phyloP scores from a whole-genome alignment of 2,329 filamentous ascomycete genomes.

The Beauveria asiatica region DNA sequence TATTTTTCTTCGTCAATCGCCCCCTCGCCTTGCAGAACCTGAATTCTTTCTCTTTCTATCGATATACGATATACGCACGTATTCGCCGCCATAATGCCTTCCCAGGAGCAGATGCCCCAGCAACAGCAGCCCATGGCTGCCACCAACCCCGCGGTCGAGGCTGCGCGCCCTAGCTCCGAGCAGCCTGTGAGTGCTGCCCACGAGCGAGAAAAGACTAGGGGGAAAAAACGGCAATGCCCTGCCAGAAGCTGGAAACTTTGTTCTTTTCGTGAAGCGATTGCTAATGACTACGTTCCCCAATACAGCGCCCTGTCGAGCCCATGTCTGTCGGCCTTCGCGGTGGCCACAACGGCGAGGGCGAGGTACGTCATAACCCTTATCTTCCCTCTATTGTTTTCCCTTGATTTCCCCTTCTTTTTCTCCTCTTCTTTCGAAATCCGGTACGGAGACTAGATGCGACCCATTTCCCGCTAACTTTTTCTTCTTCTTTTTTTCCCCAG shows the following conservation, averaged over 20 bases:
- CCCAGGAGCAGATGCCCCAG: not conserved
- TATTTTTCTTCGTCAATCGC: not conserved
- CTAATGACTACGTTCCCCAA: not conserved
- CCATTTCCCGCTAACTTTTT: slow-evolving; percentile 2
- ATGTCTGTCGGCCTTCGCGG: slow-evolving; percentile 28
- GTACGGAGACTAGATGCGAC: not conserved
- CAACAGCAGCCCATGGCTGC: slow-evolving; percentile 10
- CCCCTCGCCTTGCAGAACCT: not conserved
- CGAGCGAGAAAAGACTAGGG: not conserved
- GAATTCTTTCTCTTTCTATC: not conserved
- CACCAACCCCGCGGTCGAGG: slow-evolving; percentile 1
- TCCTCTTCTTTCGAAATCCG: not conserved
- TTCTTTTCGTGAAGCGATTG: not conserved
- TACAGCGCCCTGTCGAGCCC: slow-evolving; percentile 25
- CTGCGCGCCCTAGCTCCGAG: slow-evolving; percentile 21
- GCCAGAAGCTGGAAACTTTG: not conserved
- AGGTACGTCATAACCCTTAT: slow-evolving; percentile 19
- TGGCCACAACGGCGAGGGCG: slow-evolving; percentile 24
- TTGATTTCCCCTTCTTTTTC: too few relatives aligned
- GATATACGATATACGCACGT: too few relatives aligned
- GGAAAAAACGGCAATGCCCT: not conserved
- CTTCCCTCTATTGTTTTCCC: not conserved
- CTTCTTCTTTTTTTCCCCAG: slow-evolving; percentile 16
- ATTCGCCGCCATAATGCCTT: not conserved
- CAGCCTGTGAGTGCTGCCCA: slow-evolving; percentile 25